Base-by-base conservation (phyloP, 768 basidiomycete genomes). In the Suillus americanus region DNA sequence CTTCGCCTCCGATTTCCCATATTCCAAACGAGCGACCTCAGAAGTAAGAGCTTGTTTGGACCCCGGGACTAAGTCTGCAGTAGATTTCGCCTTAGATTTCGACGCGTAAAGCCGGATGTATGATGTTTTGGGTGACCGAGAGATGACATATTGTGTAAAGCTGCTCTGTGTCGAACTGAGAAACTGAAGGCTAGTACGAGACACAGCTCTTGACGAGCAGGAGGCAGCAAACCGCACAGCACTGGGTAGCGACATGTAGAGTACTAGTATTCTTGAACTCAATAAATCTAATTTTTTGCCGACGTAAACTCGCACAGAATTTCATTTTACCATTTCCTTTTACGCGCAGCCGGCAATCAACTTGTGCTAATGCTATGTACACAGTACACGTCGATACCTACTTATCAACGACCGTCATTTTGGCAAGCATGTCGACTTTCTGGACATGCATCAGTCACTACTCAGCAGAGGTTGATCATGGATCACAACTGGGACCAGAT, bases 21-120 rank as follows among this genome's bases (percentile, higher is more conserved):
- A 90, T 71, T 91, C 90, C 13, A 81, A 78, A 43, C 79, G 82
- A 8, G 87, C 79, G 2, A 80, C 79, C 57, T 81, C 80, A 67
- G 86, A 81, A 3, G 81, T 80, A 35, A 92, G 83, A 37, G 80
- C 83, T 48, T 84, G 84, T 71, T 89, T 80, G 3, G 92, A 93
- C 40, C 86, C 85, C 0, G 92, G 91, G 43, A 90, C 76, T 64
- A 93, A 81, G 41, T 77, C 78, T 23, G 83, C 79, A 1, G 91
- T 90, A 3, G 87, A 82, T 68, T 80, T 83, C 48, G 56, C 23
- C 64, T 77, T 76, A 10, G 69, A 48, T 48, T 68, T 77, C 46
- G 74, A 76, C 28, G 73, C 73, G 60, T 76, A 76, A 8, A 62
- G 62, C 45, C 75, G 75, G 14, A 45, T 54, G 5, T 16, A 28